Base-by-base conservation (phyloP, 352 stramenopile species). In the Globisporangium recalcitrans region DNA sequence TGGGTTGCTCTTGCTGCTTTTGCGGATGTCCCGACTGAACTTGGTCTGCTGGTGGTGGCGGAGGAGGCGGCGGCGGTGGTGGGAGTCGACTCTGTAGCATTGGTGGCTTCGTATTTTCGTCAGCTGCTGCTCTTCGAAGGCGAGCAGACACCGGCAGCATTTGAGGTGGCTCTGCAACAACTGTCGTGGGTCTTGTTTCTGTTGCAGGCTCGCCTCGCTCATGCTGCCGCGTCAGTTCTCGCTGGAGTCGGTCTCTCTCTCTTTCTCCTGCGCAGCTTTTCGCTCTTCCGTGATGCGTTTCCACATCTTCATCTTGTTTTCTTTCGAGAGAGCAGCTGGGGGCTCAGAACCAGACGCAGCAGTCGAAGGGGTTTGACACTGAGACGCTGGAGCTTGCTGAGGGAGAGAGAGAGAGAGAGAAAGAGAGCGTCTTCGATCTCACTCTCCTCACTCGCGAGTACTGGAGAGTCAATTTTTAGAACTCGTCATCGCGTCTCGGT, bases 251-350 rank as follows among this genome's bases (percentile, higher is more conserved):
- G 2, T 46, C 46, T 24, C 60, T 63, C 60, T 63, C 4, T 77
- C 72, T 11, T 56, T 60, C 42, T 68, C 42, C 4, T 80, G 70
- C 27, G 71, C 62, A 9, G 56, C 58, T 29, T 73, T 80, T 6
- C 78, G 77, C 21, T 87, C 69, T 7, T 81, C 70, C 42, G 77
- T 73, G 54, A 86, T 77, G 1, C 72, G 75, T 65, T 87, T 87
- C 78, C 81, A 88, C 38, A 88, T 73, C 60, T 86, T 70, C 58
- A 88, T 68, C 38, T 88, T 90, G 63, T 49, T 74, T 21, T 78
- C 68, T 52, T 81, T 81, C 1, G 76, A 81, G 11, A 88, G 56
- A 21, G 53, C 54, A 8, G 55, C 29, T 16, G 59, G 19, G 36
- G 22, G 34, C n/a, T 22, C 22, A 44, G 38, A 21, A 21, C 38